These are phyloP conservation scores for Pecoramyces ruminantium DNA, from an alignment of 192 early-diverging fungal species.

Conservation along the genomic window DNA sequence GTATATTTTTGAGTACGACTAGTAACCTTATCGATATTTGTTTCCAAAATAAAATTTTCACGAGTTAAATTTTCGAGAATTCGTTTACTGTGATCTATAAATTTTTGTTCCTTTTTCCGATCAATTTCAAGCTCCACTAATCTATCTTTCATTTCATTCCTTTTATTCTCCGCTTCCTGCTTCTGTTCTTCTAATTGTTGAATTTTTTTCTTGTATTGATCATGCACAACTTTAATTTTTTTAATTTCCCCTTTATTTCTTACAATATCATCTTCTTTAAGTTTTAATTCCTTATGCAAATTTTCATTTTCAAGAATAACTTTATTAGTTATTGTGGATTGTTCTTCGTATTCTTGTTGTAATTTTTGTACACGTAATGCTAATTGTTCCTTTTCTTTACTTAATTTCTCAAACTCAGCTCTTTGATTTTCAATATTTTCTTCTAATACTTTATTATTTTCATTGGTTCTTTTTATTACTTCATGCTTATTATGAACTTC, in stretches of 20 bases:
- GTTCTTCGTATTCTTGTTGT: slow-evolving; percentile 37
- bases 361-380: slow-evolving; percentile 23
- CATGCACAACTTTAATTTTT: slow-evolving; percentile 24
- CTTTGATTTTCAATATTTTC: slow-evolving; percentile 29
- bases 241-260: slow-evolving; percentile 24
- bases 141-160: slow-evolving; percentile 20
- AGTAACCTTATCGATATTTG: slow-evolving; percentile 16
- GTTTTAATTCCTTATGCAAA: slow-evolving; percentile 16
- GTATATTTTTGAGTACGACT: slow-evolving; percentile 8
- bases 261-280: slow-evolving; percentile 18
- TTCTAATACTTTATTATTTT: slow-evolving; percentile 33
- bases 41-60: slow-evolving; percentile 27
- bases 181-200: slow-evolving; percentile 30
- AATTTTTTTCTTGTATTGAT: slow-evolving; percentile 33
- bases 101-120: slow-evolving; percentile 15
- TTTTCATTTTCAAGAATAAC: slow-evolving; percentile 26
- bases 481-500: slow-evolving; percentile 39
- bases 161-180: slow-evolving; percentile 25
- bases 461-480: slow-evolving; percentile 32
- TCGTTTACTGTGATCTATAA: slow-evolving; percentile 22
- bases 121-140: slow-evolving; percentile 13
- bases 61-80: slow-evolving; percentile 30
- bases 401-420: slow-evolving; percentile 31
- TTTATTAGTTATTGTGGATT: slow-evolving; percentile 21
- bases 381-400: slow-evolving; percentile 29